A percentile compares a stretch with the other conserved stretches of the same genome.
Conservation (phyloP, 164 flowering plant genomes). For the Annona squamosa region DNA sequence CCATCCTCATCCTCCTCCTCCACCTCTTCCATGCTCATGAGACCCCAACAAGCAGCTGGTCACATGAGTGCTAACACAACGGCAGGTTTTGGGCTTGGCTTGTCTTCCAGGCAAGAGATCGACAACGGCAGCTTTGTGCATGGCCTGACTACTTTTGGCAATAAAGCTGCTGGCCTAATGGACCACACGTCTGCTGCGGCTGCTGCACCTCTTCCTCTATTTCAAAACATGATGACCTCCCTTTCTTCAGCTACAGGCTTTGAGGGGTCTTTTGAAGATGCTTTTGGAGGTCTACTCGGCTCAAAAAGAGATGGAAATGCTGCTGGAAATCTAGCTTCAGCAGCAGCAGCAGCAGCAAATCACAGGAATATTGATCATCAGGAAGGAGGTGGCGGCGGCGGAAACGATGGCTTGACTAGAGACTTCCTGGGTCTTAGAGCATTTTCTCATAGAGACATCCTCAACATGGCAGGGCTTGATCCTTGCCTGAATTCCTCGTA, state of each 20-base stretch:
- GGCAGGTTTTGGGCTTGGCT: slow-evolving; percentile 34
- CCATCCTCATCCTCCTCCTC: slow-evolving; percentile 16
- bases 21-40: slow-evolving; percentile 6
- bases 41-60: slow-evolving; percentile 30
- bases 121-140: slow-evolving; percentile 22
- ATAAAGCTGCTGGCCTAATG: slow-evolving; percentile 30
- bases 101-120: slow-evolving; percentile 46
- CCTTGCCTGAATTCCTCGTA: slow-evolving; percentile 36
- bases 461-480: slow-evolving; percentile 49
- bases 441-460: slow-evolving; percentile 55
- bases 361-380: slow-evolving; percentile 5
- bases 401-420: slow-evolving; percentile 59
- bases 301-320: slow-evolving; percentile 19
- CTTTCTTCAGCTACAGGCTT: slow-evolving; percentile 29
- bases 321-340: slow-evolving; percentile 2
- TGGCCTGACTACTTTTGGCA: slow-evolving; percentile 33
- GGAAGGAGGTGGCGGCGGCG: slow-evolving; percentile 19
- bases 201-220: slow-evolving; percentile 18
- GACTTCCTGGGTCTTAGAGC: slow-evolving; percentile 80
- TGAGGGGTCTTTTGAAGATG: slow-evolving; percentile 36
- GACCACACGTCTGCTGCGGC: slow-evolving; percentile 18
- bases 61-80: slow-evolving; percentile 35
- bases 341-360: slow-evolving; percentile 3
- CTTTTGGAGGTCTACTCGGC: slow-evolving; percentile 31
- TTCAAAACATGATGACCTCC: slow-evolving; percentile 44